A percentile compares a stretch with the other conserved stretches of the same genome.
Conservation (phyloP, 2,329 filamentous ascomycete genomes). For the Sporothrix sp. region DNA sequence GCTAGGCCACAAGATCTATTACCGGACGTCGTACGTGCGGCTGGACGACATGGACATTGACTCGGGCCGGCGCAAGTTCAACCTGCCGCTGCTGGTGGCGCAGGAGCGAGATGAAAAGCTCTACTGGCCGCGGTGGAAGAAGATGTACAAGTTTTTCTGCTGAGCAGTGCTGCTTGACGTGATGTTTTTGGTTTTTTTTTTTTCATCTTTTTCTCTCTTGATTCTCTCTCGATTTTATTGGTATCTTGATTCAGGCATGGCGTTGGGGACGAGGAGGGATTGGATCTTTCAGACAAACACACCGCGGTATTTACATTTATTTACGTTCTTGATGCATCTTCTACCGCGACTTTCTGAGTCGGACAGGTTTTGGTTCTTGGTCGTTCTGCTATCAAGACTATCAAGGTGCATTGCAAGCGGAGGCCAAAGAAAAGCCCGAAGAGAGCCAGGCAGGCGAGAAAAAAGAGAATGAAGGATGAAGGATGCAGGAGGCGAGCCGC, state of each 20-base stretch:
- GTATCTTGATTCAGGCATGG: slow-evolving; percentile 7
- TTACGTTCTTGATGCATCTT: too few species aligned
- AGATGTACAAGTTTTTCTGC: slow-evolving; percentile 62
- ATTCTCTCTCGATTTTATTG: too few species aligned
- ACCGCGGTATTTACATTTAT: not conserved
- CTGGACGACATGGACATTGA: slow-evolving; percentile 73
- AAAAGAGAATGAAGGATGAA: too few species aligned
- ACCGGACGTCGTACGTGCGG: slow-evolving; percentile 56
- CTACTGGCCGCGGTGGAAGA: slow-evolving; percentile 69
- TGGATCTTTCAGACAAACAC: not conserved
- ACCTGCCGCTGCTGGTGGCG: slow-evolving; percentile 65
- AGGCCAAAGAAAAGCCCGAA: too few species aligned
- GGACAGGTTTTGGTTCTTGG: too few species aligned
- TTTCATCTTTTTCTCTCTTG: not conserved
- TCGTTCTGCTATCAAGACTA: too few species aligned
- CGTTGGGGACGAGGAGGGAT: slow-evolving; percentile 6
- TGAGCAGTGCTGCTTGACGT: slow-evolving; percentile 26
- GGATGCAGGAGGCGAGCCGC: too few species aligned
- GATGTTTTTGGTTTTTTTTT: not conserved
- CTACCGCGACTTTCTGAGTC: too few species aligned
- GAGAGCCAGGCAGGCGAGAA: too few species aligned
- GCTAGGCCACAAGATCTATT: slow-evolving; percentile 65
- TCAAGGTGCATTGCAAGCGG: too few species aligned
- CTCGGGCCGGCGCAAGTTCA: slow-evolving; percentile 77
- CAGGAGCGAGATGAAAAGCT: slow-evolving; percentile 69